Base-by-base conservation (phyloP, 352 stramenopile species). In the Saprolegnia diclina region DNA sequence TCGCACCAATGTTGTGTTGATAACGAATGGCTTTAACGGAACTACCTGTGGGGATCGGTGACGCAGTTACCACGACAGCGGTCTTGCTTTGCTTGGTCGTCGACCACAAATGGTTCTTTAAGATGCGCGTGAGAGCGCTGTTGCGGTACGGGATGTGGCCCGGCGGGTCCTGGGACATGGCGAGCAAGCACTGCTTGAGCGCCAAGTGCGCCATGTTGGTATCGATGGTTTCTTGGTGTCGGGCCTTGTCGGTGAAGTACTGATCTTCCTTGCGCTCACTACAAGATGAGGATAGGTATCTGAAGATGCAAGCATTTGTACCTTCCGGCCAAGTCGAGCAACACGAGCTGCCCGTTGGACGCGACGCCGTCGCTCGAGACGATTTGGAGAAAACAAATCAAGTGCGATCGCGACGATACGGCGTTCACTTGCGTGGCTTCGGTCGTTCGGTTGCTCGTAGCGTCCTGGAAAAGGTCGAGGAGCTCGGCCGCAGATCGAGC, bases 201-300 rank as follows among this genome's bases (percentile, higher is more conserved):
- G 84, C 84, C 57, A 91, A 62, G 38, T 91, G 80, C 46, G 80
- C 90, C 72, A 90, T 90, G 73, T 95, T 95, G 73, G 94, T 94
- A 64, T 92, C 82, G 26, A 88, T 85, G 0, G 74, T 78, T 64
- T 95, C 84, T 64, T 89, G 90, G 29, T 80, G 78, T 10, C 83
- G 79, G 18, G 81, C 76, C 26, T 84, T 80, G 55, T 90, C 80
- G 45, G 92, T 87, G 53, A 90, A 82, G 32, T 88, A 90, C 46
- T 83, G 80, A 59, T 95, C 87, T 65, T 86, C 80, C 10, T 88
- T 87, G 61, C 85, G 83, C 57, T 95, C 87, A 35, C 82, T 92
- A 1, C 19, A 35, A 9, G 5, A 45, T 4, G 19, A 5, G 56
- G 14, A 19, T 9, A 13, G 54, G n/a, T 54, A 54, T 50, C 16